Evolutionary conservation across 129 eudicot species (phyloP).

Genomic region (Artemisia annua): DNA sequence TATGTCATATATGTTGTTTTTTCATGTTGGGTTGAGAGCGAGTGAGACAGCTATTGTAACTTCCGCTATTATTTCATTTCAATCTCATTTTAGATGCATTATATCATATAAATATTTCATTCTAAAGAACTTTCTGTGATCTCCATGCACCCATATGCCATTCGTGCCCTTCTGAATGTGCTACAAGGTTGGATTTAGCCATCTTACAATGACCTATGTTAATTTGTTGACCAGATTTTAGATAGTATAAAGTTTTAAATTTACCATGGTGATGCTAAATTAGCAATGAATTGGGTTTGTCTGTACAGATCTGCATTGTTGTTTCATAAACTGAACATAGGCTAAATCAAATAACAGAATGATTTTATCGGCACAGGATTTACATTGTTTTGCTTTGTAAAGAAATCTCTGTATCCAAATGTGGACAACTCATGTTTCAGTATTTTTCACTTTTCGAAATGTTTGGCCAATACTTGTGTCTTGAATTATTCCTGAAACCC

Average conservation of each 20-base stretch:
- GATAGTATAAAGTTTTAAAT: no score
- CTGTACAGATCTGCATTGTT: background rate
- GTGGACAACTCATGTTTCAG: background rate
- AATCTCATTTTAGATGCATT: constrained; percentile 15
- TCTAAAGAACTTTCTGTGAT: background rate
- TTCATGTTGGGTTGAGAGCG: constrained; percentile 40
- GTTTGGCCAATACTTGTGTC: background rate
- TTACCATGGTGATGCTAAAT: no score
- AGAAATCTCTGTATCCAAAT: background rate
- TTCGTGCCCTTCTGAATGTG: background rate
- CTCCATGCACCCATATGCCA: constrained; percentile 2
- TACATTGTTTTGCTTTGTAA: background rate
- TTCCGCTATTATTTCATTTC: constrained; percentile 36
- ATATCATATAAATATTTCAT: constrained; percentile 2
- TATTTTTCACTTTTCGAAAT: no score
- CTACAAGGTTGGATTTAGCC: background rate
- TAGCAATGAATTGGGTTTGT: background rate
- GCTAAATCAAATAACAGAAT: background rate
- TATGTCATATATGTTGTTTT: constrained; percentile 30
- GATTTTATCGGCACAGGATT: background rate
- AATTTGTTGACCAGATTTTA: no score
- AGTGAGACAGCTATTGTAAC: constrained; percentile 38
- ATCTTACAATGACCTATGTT: background rate
- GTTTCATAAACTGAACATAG: background rate
- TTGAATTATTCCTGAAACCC: background rate